Evolutionary conservation across 192 early-diverging fungal species (phyloP).

Genomic region (Backusella tuberculispora): DNA sequence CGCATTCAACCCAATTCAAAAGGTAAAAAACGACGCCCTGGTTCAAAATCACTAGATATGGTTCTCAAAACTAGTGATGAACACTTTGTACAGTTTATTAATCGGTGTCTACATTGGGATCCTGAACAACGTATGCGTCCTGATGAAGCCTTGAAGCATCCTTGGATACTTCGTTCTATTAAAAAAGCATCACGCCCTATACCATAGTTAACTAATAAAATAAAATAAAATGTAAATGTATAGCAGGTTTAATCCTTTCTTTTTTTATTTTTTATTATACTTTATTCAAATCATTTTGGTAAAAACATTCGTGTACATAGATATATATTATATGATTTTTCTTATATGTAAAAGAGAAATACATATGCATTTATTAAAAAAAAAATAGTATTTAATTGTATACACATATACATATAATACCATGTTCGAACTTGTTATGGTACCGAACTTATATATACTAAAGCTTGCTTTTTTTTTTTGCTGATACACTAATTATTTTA

Average conservation of each 20-base stretch:
- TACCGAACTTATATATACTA: too few species aligned
- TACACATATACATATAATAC: too few species aligned
- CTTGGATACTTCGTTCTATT: slow-evolving; percentile 17
- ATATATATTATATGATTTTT: too few species aligned
- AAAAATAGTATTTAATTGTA: too few species aligned
- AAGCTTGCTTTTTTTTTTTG: too few species aligned
- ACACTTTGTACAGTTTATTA: slow-evolving; percentile 84
- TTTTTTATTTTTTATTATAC: background rate
- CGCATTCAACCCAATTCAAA: slow-evolving; percentile 77
- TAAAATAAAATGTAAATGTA: slow-evolving; percentile 8
- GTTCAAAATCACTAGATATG: slow-evolving; percentile 73
- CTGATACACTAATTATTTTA: background rate
- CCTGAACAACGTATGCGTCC: slow-evolving; percentile 46
- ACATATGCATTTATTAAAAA: too few species aligned
- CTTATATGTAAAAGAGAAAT: too few species aligned
- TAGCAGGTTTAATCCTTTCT: background rate
- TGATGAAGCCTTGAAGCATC: slow-evolving; percentile 19
- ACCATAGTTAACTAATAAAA: background rate
- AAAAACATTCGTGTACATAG: too few species aligned
- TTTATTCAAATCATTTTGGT: too few species aligned
- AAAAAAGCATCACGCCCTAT: slow-evolving; percentile 15
- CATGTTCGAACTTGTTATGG: too few species aligned
- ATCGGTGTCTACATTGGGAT: slow-evolving; percentile 84
- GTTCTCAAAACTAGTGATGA: slow-evolving; percentile 76
- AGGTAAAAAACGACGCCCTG: slow-evolving; percentile 79